These are phyloP conservation scores for Pythium volutum DNA, from an alignment of 352 stramenopile species.

Conservation along the genomic window DNA sequence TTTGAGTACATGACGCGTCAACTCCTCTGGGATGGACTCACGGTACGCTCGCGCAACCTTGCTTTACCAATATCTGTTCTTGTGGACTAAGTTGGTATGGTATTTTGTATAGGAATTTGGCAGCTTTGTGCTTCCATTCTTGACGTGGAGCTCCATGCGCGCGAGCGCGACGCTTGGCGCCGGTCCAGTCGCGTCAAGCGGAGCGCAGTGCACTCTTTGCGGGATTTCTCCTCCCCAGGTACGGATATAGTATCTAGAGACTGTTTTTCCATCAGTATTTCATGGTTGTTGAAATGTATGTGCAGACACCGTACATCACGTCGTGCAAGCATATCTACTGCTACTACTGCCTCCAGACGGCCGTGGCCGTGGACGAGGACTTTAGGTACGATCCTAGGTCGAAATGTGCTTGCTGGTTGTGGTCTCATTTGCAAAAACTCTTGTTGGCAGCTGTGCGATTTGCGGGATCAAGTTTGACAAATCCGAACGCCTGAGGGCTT, in stretches of 20 bases:
- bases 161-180: constrained; percentile 11
- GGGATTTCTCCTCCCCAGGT: constrained; percentile 54
- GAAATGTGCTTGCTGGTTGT: neutral
- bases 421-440: neutral
- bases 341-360: constrained; percentile 83
- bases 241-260: neutral
- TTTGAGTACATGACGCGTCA: constrained; percentile 88
- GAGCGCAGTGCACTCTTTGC: constrained; percentile 56
- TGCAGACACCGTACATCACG: constrained; percentile 83
- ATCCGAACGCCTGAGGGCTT: constrained; percentile 51
- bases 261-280: neutral
- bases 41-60: constrained; percentile 37
- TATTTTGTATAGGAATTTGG: constrained; percentile 60
- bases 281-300: neutral
- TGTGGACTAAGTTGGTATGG: neutral
- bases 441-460: constrained; percentile 39
- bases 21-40: constrained; percentile 77
- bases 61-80: neutral
- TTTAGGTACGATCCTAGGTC: constrained; percentile 46
- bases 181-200: constrained; percentile 9
- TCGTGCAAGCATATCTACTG: constrained; percentile 86
- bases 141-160: constrained; percentile 59
- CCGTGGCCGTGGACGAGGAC: constrained; percentile 63
- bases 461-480: constrained; percentile 69
- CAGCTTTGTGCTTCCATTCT: constrained; percentile 66